phyloP scores from a whole-genome alignment of 306 rosid genomes.

The Hippophae gyantsensis region DNA sequence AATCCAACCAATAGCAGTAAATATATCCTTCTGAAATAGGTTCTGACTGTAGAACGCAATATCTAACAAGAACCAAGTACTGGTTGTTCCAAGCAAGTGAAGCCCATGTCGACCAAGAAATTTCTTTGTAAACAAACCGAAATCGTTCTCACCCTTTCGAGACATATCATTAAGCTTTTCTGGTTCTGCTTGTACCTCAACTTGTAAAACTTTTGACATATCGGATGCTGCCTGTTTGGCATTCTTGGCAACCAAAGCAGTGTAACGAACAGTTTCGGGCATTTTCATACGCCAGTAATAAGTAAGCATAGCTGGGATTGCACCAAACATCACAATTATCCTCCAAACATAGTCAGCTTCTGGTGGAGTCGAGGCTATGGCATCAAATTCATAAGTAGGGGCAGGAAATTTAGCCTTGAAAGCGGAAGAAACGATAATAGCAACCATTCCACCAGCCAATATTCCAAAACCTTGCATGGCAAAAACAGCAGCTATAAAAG shows the following conservation, averaged over 20 bases:
- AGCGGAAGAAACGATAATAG: constrained; percentile 46
- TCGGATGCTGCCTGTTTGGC: constrained; percentile 61
- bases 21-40: constrained; percentile 80
- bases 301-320: constrained; percentile 64
- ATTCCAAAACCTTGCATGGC: constrained; percentile 97
- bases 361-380: constrained; percentile 43
- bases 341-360: constrained; percentile 81
- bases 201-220: constrained; percentile 65
- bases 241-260: constrained; percentile 79
- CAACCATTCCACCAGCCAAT: constrained; percentile 63
- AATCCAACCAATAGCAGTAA: constrained; percentile 78
- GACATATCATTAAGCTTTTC: constrained; percentile 23
- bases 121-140: constrained; percentile 47
- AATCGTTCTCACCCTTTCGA: constrained; percentile 24
- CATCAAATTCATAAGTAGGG: constrained; percentile 30
- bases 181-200: constrained; percentile 44
- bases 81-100: constrained; percentile 60
- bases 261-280: constrained; percentile 90
- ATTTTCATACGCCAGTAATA: constrained; percentile 76
- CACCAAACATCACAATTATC: constrained; percentile 66
- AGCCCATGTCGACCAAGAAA: constrained; percentile 61
- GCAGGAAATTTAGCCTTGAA: constrained; percentile 42
- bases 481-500: constrained; percentile 78
- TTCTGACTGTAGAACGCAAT: constrained; percentile 85
- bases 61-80: constrained; percentile 78